Evolutionary conservation across 116 monocot species (phyloP).

Genomic region (Zostera marina): DNA sequence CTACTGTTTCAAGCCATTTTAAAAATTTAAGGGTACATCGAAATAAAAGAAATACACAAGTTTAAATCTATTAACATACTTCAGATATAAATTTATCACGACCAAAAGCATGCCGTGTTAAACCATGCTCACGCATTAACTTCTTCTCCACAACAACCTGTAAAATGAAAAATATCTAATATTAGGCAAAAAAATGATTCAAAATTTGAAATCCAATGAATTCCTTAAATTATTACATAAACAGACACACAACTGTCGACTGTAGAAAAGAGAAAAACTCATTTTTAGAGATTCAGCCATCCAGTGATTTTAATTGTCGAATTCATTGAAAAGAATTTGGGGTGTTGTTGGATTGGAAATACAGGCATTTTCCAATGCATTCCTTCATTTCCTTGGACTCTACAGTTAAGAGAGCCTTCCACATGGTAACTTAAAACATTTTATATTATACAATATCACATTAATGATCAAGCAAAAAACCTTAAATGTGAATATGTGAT

Average conservation of each 20-base stretch:
- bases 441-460: too few relatives aligned
- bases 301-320: too few relatives aligned
- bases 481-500: not conserved
- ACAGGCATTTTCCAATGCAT: too few relatives aligned
- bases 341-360: too few relatives aligned
- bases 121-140: slow-evolving; percentile 67
- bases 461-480: not conserved
- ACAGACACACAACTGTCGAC: not conserved
- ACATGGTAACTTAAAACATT: too few relatives aligned
- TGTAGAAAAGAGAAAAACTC: not conserved
- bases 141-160: slow-evolving; percentile 95
- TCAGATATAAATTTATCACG: slow-evolving; percentile 74
- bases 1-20: too few relatives aligned
- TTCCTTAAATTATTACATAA: not conserved
- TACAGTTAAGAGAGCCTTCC: too few relatives aligned
- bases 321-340: too few relatives aligned
- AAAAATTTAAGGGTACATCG: not conserved
- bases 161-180: slow-evolving; percentile 3
- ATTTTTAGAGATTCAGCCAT: not conserved
- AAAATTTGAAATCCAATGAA: not conserved
- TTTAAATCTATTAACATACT: slow-evolving; percentile 16
- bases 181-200: not conserved
- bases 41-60: not conserved
- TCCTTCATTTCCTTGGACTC: too few relatives aligned
- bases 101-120: slow-evolving; percentile 72